Base-by-base conservation (phyloP, 805 yeast genomes). In the Vanderwaltozyma polyspora region DNA sequence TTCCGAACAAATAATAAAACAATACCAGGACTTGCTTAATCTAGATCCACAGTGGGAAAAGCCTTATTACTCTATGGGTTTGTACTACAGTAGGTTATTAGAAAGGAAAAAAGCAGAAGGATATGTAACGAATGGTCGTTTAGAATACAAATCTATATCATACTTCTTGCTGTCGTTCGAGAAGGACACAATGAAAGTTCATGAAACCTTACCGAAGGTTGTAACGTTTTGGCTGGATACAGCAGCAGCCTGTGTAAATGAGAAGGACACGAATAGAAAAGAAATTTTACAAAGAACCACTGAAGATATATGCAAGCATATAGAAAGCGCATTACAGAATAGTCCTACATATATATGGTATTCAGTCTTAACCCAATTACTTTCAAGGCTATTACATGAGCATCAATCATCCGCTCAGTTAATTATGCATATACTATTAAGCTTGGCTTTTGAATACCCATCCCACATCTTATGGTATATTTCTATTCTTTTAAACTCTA, bases 201-300 rank as follows among this genome's bases (percentile, higher is more conserved):
- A 76, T 49, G 96, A 91, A 57, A 79, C 89, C 0, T 60, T 91
- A 15, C 97, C 98, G 0, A 86, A 85, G 48, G 71, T 84, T n/a
- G 69, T 87, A 5, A 85, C 95, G 0, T 68, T 83, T 7, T 91
- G 98, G 98, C 62, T 91, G 17, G 95, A 87, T 46, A 81, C 79
- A 53, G 74, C 67, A 3, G 52, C 59, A 5, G 48, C 48, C 6
- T 47, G 52, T 7, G 38, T 49, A 19, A 36, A 40, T 15, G 53
- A 48, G 4, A 48, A 49, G 5, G 41, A 52, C 1, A 35, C 41
- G 4, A 36, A 43, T 6, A 56, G 68, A 40, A 48, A 43, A 21
- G 53, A 47, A 19, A 32, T 42, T 6, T 38, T 54, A 12, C 46
- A 51, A 21, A 62, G 53, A 36, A 59, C 63, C 26, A 55, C 74